Evolutionary conservation across 306 rosid species (phyloP).

Genomic region (Aeschynomene evenia): DNA sequence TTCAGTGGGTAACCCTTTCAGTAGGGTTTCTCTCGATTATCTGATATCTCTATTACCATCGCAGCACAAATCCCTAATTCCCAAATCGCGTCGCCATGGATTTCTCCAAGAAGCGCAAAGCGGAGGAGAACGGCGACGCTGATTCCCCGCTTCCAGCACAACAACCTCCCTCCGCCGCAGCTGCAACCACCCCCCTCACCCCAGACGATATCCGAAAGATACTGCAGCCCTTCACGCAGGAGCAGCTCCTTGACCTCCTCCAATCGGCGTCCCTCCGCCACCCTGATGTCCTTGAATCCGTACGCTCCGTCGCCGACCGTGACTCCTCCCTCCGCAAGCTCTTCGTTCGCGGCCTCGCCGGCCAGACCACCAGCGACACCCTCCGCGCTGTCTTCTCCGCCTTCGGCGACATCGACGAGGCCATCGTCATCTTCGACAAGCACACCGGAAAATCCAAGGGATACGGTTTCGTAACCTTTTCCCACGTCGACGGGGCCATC

Average conservation of each 20-base stretch:
- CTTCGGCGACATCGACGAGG: conserved; percentile 83
- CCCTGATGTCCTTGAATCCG: conserved; percentile 61
- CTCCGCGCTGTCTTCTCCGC: conserved; percentile 73
- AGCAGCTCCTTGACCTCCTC: conserved; percentile 69
- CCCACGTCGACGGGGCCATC: conserved; percentile 79
- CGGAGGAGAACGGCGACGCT: conserved; percentile 69
- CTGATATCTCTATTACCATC: background rate
- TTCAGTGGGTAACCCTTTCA: background rate
- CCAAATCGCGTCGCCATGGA: conserved; percentile 48
- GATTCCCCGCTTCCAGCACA: background rate
- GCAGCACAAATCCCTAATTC: conserved; percentile 24
- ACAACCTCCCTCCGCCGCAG: background rate
- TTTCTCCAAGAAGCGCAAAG: conserved; percentile 69
- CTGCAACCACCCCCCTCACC: conserved; percentile 26
- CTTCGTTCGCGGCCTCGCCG: conserved; percentile 85
- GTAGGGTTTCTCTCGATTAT: background rate
- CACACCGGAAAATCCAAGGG: conserved; percentile 75
- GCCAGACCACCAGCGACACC: conserved; percentile 80
- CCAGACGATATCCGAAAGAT: conserved; percentile 71
- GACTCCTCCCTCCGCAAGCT: conserved; percentile 78
- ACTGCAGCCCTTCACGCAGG: conserved; percentile 66
- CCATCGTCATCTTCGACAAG: conserved; percentile 78
- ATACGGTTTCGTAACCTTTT: conserved; percentile 78
- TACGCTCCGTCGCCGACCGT: conserved; percentile 67
- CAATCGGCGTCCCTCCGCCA: conserved; percentile 69